Evolutionary conservation across 805 yeast genomes (phyloP), one percentile per base, ranked within the genome.

Genomic region (Schizosaccharomyces lindneri): DNA sequence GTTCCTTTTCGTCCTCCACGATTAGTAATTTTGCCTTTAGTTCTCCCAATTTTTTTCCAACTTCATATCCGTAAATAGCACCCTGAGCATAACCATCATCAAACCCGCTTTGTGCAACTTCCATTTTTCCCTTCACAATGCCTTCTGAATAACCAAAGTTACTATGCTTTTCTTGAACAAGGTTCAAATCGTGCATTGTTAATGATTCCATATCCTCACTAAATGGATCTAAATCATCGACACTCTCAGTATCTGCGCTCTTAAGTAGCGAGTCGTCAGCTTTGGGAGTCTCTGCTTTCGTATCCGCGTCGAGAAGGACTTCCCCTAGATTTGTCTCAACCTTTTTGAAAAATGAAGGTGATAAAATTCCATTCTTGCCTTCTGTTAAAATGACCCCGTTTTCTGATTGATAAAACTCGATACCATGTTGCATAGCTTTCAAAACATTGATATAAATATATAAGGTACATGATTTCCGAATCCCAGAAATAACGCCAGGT

Each of bases 321-420:
- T 61, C 48, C 4, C 71, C 70, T 15, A 64, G 63, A 13, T 69
- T 63, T 61, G 73, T 72, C n/a, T 73, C 70, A 2, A 76, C 73
- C 59, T 69, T 69, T 2, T 55, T 59, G 62, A 85, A 81, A 62
- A 70, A 79, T 17, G 74, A 71, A 5, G 69, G 67, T 0, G 75
- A 69, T 2, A 86, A 71, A 1, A 71, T 59, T 0, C 94, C 94
- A 7, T 75, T 65, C 67, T 80, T 76, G 1, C 94, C 90, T 5
- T 78, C 73, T 3, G 84, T 76, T 61, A 89, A 70, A 31, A 85
- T 79, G 6, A 88, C 97, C 9, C 84, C 81, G 68, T 93, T 93
- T 17, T 77, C 72, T 59, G 94, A 82, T 67, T 73, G 75, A 71
- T 74, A 84, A 62, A 93, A 79, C 63, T 67, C 66, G 24, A 82